Evolutionary conservation across 2,329 filamentous ascomycete species (phyloP), one percentile per base, ranked within the genome.

Genomic region (Thermochaetoides dissita): DNA sequence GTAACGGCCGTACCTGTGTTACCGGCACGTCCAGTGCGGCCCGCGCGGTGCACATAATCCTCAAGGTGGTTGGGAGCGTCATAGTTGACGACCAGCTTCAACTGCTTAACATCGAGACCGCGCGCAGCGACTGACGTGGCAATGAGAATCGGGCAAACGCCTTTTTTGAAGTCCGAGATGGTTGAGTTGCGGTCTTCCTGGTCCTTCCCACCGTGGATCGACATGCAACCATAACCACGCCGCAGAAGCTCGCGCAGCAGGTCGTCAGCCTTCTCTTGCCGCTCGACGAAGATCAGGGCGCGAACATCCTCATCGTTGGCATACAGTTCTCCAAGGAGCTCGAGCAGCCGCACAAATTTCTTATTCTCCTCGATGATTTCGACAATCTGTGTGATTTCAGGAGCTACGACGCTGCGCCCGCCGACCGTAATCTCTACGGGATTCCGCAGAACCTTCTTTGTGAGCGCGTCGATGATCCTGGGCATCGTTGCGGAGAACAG

Each of bases 401-500:
- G 88, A 59, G 79, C 94, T 66, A 81, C 91, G 61, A 75, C 87
- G 71, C 67, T 94, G 57, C 78, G 79, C 34, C 88, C 89, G 51
- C 91, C 91, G 11, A 98, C 88, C 1, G 83, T 81, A 49, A 98
- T 94, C 61, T 96, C 87, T 24, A 94, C 77, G 0, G 91, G 86
- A 46, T 81, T 84, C 36, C 76, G 79, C 34, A 96, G 67, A 0
- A 87, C 84, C 61, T 96, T 95, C 47, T 89, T 84, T 17, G 87
- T 91, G 38, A 96, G 63, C 0, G 83, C 79, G 58, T 94, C 86
- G 71, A 98, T 94, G 49, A 89, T 88, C 37, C 83, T 79, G 12
- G 91, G 91, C 69, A 96, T 94, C 0, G 91, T 98, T 4, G 91
- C 91, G 0, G 91, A 96, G 61, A 96, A 98, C 24, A 96, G 71